phyloP scores from a whole-genome alignment of 2,329 filamentous ascomycete species.

The Aspergillus fumigatus region DNA sequence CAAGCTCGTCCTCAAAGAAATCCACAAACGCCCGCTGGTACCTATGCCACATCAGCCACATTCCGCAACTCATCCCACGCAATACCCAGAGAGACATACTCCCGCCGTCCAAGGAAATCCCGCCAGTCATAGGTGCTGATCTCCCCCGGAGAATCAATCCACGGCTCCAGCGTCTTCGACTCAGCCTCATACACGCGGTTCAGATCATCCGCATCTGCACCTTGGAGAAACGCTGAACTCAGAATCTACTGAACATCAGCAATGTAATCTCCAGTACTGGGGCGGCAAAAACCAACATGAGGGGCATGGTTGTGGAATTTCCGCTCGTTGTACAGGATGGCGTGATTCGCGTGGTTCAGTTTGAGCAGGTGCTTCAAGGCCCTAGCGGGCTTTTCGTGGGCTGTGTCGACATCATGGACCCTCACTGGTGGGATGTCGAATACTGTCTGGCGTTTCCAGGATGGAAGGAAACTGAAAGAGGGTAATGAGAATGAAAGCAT shows the following conservation, averaged over 20 bases:
- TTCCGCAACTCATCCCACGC: background rate
- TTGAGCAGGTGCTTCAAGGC: conserved; percentile 86
- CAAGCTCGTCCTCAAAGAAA: conserved; percentile 91
- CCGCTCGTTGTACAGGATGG: conserved; percentile 71
- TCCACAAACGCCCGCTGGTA: conserved; percentile 91
- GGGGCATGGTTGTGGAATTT: conserved; percentile 78
- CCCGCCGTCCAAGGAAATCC: conserved; percentile 71
- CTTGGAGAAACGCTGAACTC: conserved; percentile 79
- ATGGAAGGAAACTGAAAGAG: conserved; percentile 21
- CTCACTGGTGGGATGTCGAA: conserved; percentile 61
- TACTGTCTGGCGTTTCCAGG: conserved; percentile 16
- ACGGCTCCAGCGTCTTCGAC: conserved; percentile 66
- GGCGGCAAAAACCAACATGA: conserved; percentile 50
- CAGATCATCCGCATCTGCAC: conserved; percentile 67
- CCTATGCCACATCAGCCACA: conserved; percentile 27
- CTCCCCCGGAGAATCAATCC: conserved; percentile 80
- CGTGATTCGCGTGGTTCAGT: conserved; percentile 86
- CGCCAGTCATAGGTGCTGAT: conserved; percentile 80
- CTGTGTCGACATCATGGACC: conserved; percentile 74
- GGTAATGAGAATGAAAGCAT: conserved; percentile 22
- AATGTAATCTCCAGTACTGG: background rate
- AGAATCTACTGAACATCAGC: conserved; percentile 53
- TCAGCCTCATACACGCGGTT: conserved; percentile 77
- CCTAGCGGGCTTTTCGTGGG: conserved; percentile 71
- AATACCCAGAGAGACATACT: conserved; percentile 39